Base-by-base conservation (phyloP, 1,284 basidiomycete species). In the Pseudozyma tsukubaensis region DNA sequence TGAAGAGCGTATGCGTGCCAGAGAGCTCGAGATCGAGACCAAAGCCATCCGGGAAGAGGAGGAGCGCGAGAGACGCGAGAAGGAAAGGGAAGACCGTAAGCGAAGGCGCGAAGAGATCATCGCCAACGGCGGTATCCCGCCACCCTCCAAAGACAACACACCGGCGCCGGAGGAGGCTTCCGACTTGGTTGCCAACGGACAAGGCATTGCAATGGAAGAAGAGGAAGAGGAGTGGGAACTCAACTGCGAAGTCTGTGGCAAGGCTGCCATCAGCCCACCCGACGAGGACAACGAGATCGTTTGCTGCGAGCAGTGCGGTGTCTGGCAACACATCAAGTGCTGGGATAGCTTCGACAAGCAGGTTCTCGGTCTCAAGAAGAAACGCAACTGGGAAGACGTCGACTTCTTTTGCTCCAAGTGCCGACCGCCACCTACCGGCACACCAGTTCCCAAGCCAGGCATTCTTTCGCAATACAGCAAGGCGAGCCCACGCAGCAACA, bases 231-330 rank as follows among this genome's bases (percentile, higher is more conserved):
- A 91, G 65, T 94, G 93, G 93, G 89, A 91, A 59, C 86, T 94
- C 47, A 90, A 91, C 78, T 94, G 93, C 83, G 93, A 94, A 79
- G 87, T 94, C 19, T 94, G 93, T 82, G 88, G 88, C 53, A 87
- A 88, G 57, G 87, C 86, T 36, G 92, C 92, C 10, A 85, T 89
- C 59, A 94, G 93, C 81, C 76, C 76, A 29, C 60, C 64, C 8
- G 91, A 93, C 71, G 92, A 92, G 71, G 90, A 89, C 21, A 86
- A 87, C 35, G 89, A 91, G 11, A 88, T 94, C 85, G 89, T 93
- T 82, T 92, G 89, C 47, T 94, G 93, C 80, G 92, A 91, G 37
- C 82, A 85, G 45, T 94, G 93, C 84, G 88, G 88, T 19, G 91
- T 90, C 78, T 94, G 93, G 93, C 72, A 81, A 54, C 77, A 84